Evolutionary conservation across 352 stramenopile species (phyloP).

Genomic region (Pythium scleroteichum): DNA sequence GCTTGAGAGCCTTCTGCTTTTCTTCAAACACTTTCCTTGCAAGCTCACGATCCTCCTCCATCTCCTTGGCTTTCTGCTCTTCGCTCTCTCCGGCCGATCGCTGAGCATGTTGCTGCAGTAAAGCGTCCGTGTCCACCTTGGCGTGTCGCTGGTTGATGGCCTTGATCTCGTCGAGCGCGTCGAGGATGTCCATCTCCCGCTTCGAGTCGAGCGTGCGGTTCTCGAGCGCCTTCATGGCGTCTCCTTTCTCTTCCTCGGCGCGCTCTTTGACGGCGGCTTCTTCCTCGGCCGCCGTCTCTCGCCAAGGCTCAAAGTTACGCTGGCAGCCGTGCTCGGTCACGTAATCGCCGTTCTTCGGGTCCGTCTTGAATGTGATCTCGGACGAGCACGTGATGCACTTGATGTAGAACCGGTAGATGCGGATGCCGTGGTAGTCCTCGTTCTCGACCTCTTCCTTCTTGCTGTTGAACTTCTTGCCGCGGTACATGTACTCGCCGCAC

Average conservation of each 20-base stretch:
- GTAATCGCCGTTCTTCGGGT: conserved; percentile 98
- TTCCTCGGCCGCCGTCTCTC: conserved; percentile 84
- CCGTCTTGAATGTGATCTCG: conserved; percentile 98
- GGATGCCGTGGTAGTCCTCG: conserved; percentile 96
- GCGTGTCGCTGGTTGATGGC: conserved; percentile 96
- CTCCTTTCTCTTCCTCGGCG: conserved; percentile 93
- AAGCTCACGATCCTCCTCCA: conserved; percentile 52
- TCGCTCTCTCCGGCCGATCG: conserved; percentile 31
- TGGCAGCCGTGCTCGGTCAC: conserved; percentile 96
- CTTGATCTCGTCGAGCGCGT: conserved; percentile 98
- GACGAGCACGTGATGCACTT: conserved; percentile 95
- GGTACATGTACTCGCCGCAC: conserved; percentile 99
- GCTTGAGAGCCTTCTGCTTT: conserved; percentile 40
- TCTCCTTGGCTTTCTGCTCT: conserved; percentile 44
- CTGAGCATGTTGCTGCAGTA: conserved; percentile 56
- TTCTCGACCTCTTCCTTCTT: conserved; percentile 97
- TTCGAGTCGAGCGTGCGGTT: conserved; percentile 98
- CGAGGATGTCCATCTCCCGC: conserved; percentile 98
- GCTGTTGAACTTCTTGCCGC: conserved; percentile 99
- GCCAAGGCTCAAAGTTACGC: conserved; percentile 97
- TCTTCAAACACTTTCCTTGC: conserved; percentile 52
- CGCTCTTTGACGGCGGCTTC: conserved; percentile 67
- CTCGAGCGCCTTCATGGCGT: conserved; percentile 98
- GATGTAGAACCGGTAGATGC: conserved; percentile 98
- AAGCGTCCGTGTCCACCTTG: conserved; percentile 85